Conservation (phyloP, 2,329 filamentous ascomycete genomes). For the Colletotrichum caudatum region DNA sequence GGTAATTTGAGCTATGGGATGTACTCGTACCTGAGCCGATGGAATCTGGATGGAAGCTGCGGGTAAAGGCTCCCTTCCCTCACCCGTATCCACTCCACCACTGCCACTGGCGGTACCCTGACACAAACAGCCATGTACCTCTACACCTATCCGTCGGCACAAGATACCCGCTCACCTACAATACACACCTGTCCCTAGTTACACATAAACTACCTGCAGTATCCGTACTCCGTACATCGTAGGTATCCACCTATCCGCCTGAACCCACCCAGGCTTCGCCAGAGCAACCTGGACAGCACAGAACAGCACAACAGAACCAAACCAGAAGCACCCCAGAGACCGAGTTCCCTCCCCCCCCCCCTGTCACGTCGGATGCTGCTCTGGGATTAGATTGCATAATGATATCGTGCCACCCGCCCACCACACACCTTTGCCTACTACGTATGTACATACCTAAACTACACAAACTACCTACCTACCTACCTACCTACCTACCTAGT, state of each 20-base stretch:
- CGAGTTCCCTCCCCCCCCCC: neutral
- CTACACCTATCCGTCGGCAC: neutral
- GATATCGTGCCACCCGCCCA: constrained; percentile 23
- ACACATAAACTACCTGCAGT: too few species aligned
- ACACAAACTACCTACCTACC: too few species aligned
- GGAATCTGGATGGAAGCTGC: constrained; percentile 38
- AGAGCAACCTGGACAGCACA: constrained; percentile 3
- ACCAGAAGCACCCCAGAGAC: constrained; percentile 9
- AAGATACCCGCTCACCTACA: neutral
- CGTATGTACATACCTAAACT: too few species aligned
- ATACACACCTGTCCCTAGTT: too few species aligned
- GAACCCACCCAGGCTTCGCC: neutral
- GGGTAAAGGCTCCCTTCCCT: constrained; percentile 14
- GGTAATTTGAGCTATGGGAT: neutral
- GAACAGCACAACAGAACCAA: neutral
- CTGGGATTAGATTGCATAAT: constrained; percentile 22
- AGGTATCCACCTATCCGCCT: too few species aligned
- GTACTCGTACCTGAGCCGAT: constrained; percentile 20
- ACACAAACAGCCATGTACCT: neutral
- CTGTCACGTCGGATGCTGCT: constrained; percentile 10
- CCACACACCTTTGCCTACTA: constrained; percentile 8
- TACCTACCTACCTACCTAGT: too few species aligned
- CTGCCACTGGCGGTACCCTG: neutral
- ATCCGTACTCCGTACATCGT: too few species aligned
- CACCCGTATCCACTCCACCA: neutral